Evolutionary conservation across 371 early-diverging fungal species (phyloP).

Genomic region (Lichtheimia ramosa): DNA sequence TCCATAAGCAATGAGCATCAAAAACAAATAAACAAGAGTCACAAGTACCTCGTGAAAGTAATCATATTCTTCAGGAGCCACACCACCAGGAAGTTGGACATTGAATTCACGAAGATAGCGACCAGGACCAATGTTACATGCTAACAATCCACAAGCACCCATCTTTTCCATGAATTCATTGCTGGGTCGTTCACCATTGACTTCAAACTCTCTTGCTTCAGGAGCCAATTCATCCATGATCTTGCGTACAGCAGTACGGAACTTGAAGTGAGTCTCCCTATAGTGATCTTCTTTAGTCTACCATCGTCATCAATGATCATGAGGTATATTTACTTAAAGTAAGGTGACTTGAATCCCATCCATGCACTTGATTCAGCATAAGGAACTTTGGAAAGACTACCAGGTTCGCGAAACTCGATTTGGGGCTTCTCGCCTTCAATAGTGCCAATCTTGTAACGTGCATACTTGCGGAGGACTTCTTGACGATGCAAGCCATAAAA

Average conservation of each 20-base stretch:
- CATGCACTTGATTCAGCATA: slow-evolving; percentile 54
- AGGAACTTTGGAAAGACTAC: slow-evolving; percentile 54
- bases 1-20: too few species aligned
- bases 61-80: slow-evolving; percentile 63
- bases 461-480: slow-evolving; percentile 57
- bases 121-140: slow-evolving; percentile 40
- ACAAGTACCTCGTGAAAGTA: slow-evolving; percentile 46
- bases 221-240: slow-evolving; percentile 41
- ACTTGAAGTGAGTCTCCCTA: slow-evolving; percentile 54
- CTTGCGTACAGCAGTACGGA: slow-evolving; percentile 36
- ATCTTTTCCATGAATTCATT: slow-evolving; percentile 46
- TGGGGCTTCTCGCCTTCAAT: slow-evolving; percentile 41
- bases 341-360: slow-evolving; percentile 62
- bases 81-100: slow-evolving; percentile 48
- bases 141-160: slow-evolving; percentile 36
- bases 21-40: too few species aligned
- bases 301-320: neutral
- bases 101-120: slow-evolving; percentile 30
- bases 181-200: slow-evolving; percentile 37
- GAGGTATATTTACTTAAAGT: slow-evolving; percentile 53
- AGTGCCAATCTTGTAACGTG: slow-evolving; percentile 49
- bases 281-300: neutral
- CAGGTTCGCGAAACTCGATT: slow-evolving; percentile 30
- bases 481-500: slow-evolving; percentile 76
- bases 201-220: slow-evolving; percentile 46